Conservation (phyloP, 192 early-diverging fungal genomes). For the Coemansia sp. region DNA sequence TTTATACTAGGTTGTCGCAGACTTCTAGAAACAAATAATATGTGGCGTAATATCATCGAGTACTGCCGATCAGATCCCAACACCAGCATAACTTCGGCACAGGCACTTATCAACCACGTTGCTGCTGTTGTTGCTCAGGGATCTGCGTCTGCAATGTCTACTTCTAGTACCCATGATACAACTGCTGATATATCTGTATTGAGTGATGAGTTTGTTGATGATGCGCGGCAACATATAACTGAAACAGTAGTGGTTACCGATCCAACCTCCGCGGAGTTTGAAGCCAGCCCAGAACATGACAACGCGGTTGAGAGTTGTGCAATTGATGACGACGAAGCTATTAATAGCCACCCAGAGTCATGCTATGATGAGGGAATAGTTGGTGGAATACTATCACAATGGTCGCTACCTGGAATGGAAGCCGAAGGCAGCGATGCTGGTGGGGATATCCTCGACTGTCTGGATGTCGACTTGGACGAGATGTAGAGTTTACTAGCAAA, state of each 20-base stretch:
- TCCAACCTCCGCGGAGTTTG: background rate
- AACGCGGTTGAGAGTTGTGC: background rate
- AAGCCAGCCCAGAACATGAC: background rate
- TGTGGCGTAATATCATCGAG: constrained; percentile 47
- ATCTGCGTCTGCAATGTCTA: background rate
- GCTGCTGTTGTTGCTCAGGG: constrained; percentile 10
- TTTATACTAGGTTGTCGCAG: constrained; percentile 28
- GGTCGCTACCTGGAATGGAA: constrained; percentile 24
- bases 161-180: background rate
- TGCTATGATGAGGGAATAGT: constrained; percentile 36
- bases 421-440: constrained; percentile 8
- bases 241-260: background rate
- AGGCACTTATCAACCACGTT: constrained; percentile 37
- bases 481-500: constrained; percentile 20
- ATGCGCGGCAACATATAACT: no score
- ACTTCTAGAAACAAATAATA: constrained; percentile 38
- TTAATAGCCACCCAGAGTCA: background rate
- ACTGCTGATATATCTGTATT: background rate
- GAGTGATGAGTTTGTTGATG: background rate
- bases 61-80: constrained; percentile 27
- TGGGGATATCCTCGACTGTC: constrained; percentile 37
- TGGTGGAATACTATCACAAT: constrained; percentile 42
- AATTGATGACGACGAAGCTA: background rate
- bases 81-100: constrained; percentile 21
- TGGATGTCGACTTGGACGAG: constrained; percentile 48